Base-by-base conservation (phyloP, 495 filamentous ascomycete genomes). In the Pyrenula massariospora region DNA sequence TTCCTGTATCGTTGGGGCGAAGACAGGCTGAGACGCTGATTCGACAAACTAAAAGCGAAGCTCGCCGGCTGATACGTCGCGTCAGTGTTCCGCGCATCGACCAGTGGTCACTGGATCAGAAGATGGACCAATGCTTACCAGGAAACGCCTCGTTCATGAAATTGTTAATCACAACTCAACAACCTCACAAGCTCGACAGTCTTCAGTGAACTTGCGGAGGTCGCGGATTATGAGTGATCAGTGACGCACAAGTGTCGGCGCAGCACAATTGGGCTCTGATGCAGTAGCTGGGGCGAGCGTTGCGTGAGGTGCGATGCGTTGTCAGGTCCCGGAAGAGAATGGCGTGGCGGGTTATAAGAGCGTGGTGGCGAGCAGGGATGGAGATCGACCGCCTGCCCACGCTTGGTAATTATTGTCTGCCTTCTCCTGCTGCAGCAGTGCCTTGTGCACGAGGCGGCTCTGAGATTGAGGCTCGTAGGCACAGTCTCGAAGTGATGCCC, bases 231-330 rank as follows among this genome's bases (percentile, higher is more conserved):
- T 42, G 31, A 42, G 31, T 42, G 31, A 21, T 21, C 19, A 19
- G 54, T 21, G 21, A 56, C 54, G 53, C 50, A 24, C 12, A 55
- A 31, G 47, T 25, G 20, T 54, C 48, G 25, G 66, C 71, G 70
- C 71, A 73, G 74, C 72, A 70, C 74, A 20, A 73, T 72, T 73
- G 72, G 73, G 74, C 73, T 72, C 65, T 68, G 70, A 75, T 75
- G 74, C 74, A 77, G 73, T 22, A 58, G 59, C 63, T 65, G 66
- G 67, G 31, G 62, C 66, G 65, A 61, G 62, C 64, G 69, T 69
- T 64, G 66, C 62, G 62, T 58, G 58, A 66, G 60, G 63, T 50
- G 65, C 66, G 71, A 77, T 77, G 73, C 69, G 73, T 74, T 77
- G 73, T 73, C 72, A 73, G 62, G 57, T 59, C 60, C 60, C 61